Percentiles rank a stretch among this genome's conserved stretches.
These are phyloP conservation scores for Wickerhamiella occidentalis DNA, from an alignment of 805 yeast genomes.

Conservation along the genomic window DNA sequence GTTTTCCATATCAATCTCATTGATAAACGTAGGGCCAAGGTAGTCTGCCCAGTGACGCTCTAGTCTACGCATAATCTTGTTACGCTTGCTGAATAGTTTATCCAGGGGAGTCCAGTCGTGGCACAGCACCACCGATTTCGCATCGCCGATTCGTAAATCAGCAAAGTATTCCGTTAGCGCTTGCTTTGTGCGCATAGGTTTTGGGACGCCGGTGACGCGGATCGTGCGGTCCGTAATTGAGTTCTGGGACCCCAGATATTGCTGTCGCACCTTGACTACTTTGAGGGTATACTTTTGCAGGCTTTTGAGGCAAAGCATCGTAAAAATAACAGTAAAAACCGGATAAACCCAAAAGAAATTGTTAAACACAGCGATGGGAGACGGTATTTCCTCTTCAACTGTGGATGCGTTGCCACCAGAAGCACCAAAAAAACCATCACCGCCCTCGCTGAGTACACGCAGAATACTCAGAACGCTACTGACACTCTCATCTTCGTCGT, in stretches of 20 bases:
- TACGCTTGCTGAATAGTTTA: slow-evolving; percentile 47
- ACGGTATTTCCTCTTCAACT: too few species aligned
- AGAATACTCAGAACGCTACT: too few species aligned
- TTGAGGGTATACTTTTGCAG: slow-evolving; percentile 52
- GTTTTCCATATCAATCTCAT: slow-evolving; percentile 13
- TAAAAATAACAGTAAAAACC: slow-evolving; percentile 74
- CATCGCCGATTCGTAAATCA: slow-evolving; percentile 65
- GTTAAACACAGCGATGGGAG: slow-evolving; percentile 14
- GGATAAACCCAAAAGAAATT: slow-evolving; percentile 74
- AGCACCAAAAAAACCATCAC: too few species aligned
- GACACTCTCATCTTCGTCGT: slow-evolving; percentile 37
- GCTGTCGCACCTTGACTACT: slow-evolving; percentile 69
- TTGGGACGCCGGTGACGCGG: slow-evolving; percentile 78
- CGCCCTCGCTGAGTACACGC: too few species aligned
- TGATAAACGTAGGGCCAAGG: slow-evolving; percentile 33
- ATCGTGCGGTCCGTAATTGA: slow-evolving; percentile 88
- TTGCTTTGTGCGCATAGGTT: slow-evolving; percentile 59
- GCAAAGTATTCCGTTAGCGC: slow-evolving; percentile 65
- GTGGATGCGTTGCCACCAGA: too few species aligned
- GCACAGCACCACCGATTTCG: slow-evolving; percentile 64
- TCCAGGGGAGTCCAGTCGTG: slow-evolving; percentile 77
- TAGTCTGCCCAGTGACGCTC: slow-evolving; percentile 67
- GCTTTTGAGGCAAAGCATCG: slow-evolving; percentile 36
- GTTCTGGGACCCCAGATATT: slow-evolving; percentile 70
- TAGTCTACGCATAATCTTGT: slow-evolving; percentile 39